Percentiles rank a stretch among this genome's conserved stretches.
Conservation (phyloP, 1,284 basidiomycete genomes). For the Ceratobasidium theobromae region DNA sequence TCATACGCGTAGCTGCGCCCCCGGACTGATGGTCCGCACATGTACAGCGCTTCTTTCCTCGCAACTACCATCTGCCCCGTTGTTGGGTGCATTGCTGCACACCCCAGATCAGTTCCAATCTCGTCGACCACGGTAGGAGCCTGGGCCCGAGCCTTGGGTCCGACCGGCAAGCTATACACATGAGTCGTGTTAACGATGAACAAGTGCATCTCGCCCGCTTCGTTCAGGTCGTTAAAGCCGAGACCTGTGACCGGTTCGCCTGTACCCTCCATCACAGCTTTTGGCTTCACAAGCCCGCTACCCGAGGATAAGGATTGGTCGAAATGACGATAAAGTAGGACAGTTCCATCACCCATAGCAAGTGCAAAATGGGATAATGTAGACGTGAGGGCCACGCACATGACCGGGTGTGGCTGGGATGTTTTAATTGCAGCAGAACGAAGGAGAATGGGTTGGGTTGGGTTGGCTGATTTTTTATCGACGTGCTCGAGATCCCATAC, state of each 20-base stretch:
- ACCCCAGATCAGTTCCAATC: conserved; percentile 80
- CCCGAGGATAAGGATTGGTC: conserved; percentile 78
- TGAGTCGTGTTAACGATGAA: conserved; percentile 88
- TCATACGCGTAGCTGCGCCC: conserved; percentile 90
- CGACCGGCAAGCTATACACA: conserved; percentile 74
- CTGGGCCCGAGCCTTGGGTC: conserved; percentile 71
- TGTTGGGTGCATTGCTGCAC: conserved; percentile 76
- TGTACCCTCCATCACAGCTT: conserved; percentile 73
- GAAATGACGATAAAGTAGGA: conserved; percentile 86
- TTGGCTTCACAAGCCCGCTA: conserved; percentile 71
- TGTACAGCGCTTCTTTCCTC: conserved; percentile 88
- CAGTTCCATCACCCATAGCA: conserved; percentile 92
- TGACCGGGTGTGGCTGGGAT: conserved; percentile 74
- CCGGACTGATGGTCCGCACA: conserved; percentile 80
- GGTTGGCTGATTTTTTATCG: conserved; percentile 70
- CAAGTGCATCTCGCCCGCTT: conserved; percentile 55
- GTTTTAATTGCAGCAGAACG: conserved; percentile 78
- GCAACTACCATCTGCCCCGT: conserved; percentile 80
- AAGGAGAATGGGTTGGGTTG: conserved; percentile 67
- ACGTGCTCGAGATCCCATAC: conserved; percentile 82
- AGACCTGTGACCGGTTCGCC: conserved; percentile 90
- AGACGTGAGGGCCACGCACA: conserved; percentile 73
- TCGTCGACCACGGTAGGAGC: conserved; percentile 77
- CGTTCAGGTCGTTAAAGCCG: conserved; percentile 71
- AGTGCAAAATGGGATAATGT: conserved; percentile 86